A percentile compares a stretch with the other conserved stretches of the same genome.
Conservation (phyloP, 2,329 filamentous ascomycete genomes). For the Colletotrichum simmondsii region DNA sequence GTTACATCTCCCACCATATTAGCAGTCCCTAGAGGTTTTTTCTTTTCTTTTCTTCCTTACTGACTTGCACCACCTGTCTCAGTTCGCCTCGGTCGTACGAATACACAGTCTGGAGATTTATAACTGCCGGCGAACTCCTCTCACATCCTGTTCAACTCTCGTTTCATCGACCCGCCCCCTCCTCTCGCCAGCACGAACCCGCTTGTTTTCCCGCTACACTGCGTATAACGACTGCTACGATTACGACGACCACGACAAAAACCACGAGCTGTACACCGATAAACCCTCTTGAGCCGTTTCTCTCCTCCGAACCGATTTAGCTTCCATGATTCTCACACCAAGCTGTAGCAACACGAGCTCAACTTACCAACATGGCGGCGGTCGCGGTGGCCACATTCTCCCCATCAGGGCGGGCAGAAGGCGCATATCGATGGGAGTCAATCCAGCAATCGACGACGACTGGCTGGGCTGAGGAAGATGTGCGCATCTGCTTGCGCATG, state of each 20-base stretch:
- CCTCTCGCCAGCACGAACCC: background rate
- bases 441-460: constrained; percentile 47
- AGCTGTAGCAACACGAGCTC: constrained; percentile 54
- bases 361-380: constrained; percentile 65
- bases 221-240: constrained; percentile 4
- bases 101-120: background rate
- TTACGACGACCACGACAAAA: background rate
- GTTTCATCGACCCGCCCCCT: background rate
- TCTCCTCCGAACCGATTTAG: constrained; percentile 41
- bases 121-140: background rate
- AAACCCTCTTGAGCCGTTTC: constrained; percentile 15
- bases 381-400: constrained; percentile 56
- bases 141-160: background rate
- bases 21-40: background rate
- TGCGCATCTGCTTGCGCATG: constrained; percentile 38
- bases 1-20: constrained; percentile 17
- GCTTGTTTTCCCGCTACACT: constrained; percentile 13
- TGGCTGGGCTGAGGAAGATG: constrained; percentile 47
- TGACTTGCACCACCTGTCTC: constrained; percentile 23
- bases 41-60: background rate
- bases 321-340: constrained; percentile 64
- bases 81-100: constrained; percentile 2
- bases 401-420: constrained; percentile 55
- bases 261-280: constrained; percentile 12
- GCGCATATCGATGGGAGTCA: constrained; percentile 48